phyloP scores from a whole-genome alignment of 2,329 filamentous ascomycete species.

The Dactylellina drechsleri region DNA sequence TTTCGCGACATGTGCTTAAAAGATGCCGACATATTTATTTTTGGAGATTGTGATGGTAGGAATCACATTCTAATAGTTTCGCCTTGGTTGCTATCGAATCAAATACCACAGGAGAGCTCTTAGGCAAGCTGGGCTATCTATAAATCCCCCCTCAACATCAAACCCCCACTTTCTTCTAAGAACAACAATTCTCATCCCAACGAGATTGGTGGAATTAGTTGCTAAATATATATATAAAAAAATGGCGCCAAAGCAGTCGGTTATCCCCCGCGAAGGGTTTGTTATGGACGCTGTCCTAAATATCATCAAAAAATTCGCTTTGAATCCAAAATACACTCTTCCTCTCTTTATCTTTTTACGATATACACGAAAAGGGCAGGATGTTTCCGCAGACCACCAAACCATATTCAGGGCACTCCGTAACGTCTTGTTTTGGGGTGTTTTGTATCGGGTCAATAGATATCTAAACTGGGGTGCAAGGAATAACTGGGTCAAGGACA shows the following conservation, averaged over 20 bases:
- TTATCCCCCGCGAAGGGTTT: slow-evolving; percentile 51
- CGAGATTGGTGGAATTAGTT: neutral
- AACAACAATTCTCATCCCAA: slow-evolving; percentile 2
- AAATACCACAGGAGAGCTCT: too few species aligned
- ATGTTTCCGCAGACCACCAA: slow-evolving; percentile 68
- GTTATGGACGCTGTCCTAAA: slow-evolving; percentile 49
- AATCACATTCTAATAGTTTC: neutral
- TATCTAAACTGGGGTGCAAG: slow-evolving; percentile 67
- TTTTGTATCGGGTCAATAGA: slow-evolving; percentile 65
- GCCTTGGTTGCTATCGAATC: neutral
- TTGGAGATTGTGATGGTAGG: neutral
- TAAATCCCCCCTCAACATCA: too few species aligned
- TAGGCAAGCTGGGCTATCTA: too few species aligned
- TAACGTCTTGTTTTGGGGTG: slow-evolving; percentile 67
- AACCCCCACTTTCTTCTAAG: too few species aligned
- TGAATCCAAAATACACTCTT: slow-evolving; percentile 74
- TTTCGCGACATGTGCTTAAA: slow-evolving; percentile 45
- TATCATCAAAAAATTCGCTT: slow-evolving; percentile 68
- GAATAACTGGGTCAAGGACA: slow-evolving; percentile 67
- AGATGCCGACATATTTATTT: slow-evolving; percentile 43
- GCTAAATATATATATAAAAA: neutral
- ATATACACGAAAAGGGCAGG: slow-evolving; percentile 71
- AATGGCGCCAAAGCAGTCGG: slow-evolving; percentile 45
- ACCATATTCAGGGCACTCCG: slow-evolving; percentile 67
- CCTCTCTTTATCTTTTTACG: slow-evolving; percentile 72